Evolutionary conservation across 192 early-diverging fungal species (phyloP), one percentile per base, ranked within the genome.

Genomic region (Backusella sp.): DNA sequence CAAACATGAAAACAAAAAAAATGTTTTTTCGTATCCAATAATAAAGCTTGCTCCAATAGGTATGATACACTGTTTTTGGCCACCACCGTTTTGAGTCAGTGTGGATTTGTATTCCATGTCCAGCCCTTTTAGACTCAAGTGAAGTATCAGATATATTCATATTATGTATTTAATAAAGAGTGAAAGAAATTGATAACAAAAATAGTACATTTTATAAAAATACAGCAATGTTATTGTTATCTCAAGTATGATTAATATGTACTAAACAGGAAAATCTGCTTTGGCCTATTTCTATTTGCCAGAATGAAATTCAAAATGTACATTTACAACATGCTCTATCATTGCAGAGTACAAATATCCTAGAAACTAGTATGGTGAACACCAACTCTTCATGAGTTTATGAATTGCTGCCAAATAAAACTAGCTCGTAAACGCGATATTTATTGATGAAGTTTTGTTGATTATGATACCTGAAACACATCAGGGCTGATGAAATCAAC

Each of bases 201-300:
- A 28, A 21, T 9, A 28, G 12, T 28, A 28, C 23, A 12, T 12
- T 62, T 28, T 12, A 62, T 62, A 62, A 62, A 62, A 28, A 62
- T 28, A 62, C 11, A 62, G 4, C 11, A 56, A 21, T 44, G 42
- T 44, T 39, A 44, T 44, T 44, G 26, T 62, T 49, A n/a, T 21
- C 46, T 49, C 46, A 49, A 49, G 17, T n/a, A 62, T 62, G 56
- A 26, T 62, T 62, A 62, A 62, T 62, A 62, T 62, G 23, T 62
- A 62, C 23, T 26, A 62, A 62, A 62, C 3, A 14, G 56, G 56
- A 28, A 44, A 44, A 44, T 39, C 37, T 11, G 11, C 11, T 12
- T 39, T 62, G 23, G 9, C 26, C 3, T 44, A 4, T 44, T 44
- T 44, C 15, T 44, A 19, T 44, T 44, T 44, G 14, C 5, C 4